Conservation (phyloP, 352 stramenopile genomes). For the Phytophthora cactorum region DNA sequence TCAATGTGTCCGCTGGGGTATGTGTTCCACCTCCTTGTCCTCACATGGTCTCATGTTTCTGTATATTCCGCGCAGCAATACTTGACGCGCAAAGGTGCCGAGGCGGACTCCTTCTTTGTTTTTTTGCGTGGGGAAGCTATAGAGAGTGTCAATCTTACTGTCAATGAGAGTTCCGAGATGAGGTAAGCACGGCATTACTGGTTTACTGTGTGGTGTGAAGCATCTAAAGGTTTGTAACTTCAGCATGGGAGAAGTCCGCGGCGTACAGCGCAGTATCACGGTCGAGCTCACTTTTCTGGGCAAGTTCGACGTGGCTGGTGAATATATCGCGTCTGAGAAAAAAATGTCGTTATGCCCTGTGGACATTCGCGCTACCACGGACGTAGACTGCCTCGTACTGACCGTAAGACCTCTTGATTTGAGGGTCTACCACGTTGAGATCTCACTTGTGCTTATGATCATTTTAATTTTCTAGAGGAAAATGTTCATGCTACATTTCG, state of each 20-base stretch:
- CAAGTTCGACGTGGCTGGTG: slow-evolving; percentile 82
- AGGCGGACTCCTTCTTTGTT: slow-evolving; percentile 83
- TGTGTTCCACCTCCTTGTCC: slow-evolving; percentile 5
- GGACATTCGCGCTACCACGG: slow-evolving; percentile 74
- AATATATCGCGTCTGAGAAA: slow-evolving; percentile 80
- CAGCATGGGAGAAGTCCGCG: slow-evolving; percentile 61
- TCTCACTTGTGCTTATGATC: slow-evolving; percentile 1
- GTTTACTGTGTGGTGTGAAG: not conserved
- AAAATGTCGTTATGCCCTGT: slow-evolving; percentile 71
- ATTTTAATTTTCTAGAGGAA: slow-evolving; percentile 52
- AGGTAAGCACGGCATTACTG: slow-evolving; percentile 28
- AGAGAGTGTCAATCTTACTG: slow-evolving; percentile 68
- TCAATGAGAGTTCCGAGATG: slow-evolving; percentile 67
- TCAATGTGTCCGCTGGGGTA: slow-evolving; percentile 62
- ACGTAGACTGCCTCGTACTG: slow-evolving; percentile 78
- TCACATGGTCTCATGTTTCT: not conserved
- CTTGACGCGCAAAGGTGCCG: slow-evolving; percentile 71
- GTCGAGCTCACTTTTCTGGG: slow-evolving; percentile 80
- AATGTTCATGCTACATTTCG: slow-evolving; percentile 76
- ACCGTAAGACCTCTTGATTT: slow-evolving; percentile 46
- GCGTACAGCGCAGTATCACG: slow-evolving; percentile 71
- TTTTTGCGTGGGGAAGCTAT: slow-evolving; percentile 76
- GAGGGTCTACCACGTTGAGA: not conserved
- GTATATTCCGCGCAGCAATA: slow-evolving; percentile 61
- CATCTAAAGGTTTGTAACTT: not conserved